Base-by-base conservation (phyloP, 495 filamentous ascomycete species). In the Letharia lupina region DNA sequence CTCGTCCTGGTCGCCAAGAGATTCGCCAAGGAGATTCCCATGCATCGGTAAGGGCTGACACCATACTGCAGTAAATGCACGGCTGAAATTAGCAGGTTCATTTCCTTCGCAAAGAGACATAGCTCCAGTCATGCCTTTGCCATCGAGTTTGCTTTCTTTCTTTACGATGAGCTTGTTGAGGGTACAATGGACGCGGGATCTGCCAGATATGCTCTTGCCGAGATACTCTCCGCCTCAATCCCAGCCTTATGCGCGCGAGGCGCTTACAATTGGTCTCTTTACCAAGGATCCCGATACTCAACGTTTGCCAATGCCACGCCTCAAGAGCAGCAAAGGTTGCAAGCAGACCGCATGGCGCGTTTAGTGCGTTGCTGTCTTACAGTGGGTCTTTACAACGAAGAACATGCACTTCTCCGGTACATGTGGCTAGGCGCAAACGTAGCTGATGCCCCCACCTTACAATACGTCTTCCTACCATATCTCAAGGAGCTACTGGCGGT, bases 381-480 rank as follows among this genome's bases (percentile, higher is more conserved):
- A 6, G 31, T 35, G 18, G 52, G 52, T 18, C 28, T 35, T 37
- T 35, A 35, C 31, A 35, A 18, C 31, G 52, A 56, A 35, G 31
- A 56, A 35, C 31, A 35, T 56, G 31, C 52, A 33, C 52, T 56
- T 7, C 52, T 56, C 12, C 52, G 31, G 52, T 15, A 56, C 28
- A 56, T 37, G 5, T 56, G 52, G 52, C 12, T 56, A 56, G 15
- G 10, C 13, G 52, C 52, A 35, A 35, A 13, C 4, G 4, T 56
- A 33, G 52, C 52, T 20, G 31, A 56, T 13, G 6, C 52, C 13
- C 52, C 12, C 1, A 56, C 31, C 31, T 56, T 56, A n/a, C 28
- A 37, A 35, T 31, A 56, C 52, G 28, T 56, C 31, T 56, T 56
- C 52, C 31, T 56, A 16, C 52, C 52, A 31, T 56, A 56, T 56